Conservation (phyloP, 805 yeast species). For the Lipomyces orientalis region DNA sequence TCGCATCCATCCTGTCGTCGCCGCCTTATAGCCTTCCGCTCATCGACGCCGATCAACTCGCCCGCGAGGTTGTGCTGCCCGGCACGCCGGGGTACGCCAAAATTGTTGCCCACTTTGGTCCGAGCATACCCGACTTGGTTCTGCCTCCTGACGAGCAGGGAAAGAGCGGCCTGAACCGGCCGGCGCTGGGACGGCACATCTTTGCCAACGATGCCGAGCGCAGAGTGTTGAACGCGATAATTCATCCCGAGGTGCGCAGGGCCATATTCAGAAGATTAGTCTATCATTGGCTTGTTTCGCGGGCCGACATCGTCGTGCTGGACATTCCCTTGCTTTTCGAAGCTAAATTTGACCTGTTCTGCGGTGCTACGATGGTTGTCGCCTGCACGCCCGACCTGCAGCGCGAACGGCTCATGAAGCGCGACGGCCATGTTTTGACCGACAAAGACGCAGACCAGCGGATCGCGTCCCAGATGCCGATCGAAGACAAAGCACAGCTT, state of each 20-base stretch:
- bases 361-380: constrained; percentile 75
- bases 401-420: constrained; percentile 60
- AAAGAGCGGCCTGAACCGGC: constrained; percentile 61
- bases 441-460: constrained; percentile 72
- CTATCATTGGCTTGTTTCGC: constrained; percentile 58
- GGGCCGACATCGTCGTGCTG: constrained; percentile 66
- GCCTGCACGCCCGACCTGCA: constrained; percentile 65
- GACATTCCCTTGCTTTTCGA: constrained; percentile 94
- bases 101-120: constrained; percentile 65
- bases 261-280: constrained; percentile 66
- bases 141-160: constrained; percentile 18
- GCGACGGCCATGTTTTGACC: constrained; percentile 69
- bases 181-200: constrained; percentile 76
- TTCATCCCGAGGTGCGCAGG: constrained; percentile 84
- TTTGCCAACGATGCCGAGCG: constrained; percentile 67
- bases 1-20: constrained; percentile 58
- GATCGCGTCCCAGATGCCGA: constrained; percentile 76
- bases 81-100: constrained; percentile 71
- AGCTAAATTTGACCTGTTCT: constrained; percentile 67
- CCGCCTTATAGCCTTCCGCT: constrained; percentile 56
- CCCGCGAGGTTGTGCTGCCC: constrained; percentile 83
- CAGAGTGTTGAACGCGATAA: constrained; percentile 67
- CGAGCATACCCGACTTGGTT: constrained; percentile 56
- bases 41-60: constrained; percentile 90
- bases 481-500: constrained; percentile 57